Percentiles rank a stretch among this genome's conserved stretches.
Evolutionary conservation across 306 rosid species (phyloP).

Genomic region (Arachis hypogaea): DNA sequence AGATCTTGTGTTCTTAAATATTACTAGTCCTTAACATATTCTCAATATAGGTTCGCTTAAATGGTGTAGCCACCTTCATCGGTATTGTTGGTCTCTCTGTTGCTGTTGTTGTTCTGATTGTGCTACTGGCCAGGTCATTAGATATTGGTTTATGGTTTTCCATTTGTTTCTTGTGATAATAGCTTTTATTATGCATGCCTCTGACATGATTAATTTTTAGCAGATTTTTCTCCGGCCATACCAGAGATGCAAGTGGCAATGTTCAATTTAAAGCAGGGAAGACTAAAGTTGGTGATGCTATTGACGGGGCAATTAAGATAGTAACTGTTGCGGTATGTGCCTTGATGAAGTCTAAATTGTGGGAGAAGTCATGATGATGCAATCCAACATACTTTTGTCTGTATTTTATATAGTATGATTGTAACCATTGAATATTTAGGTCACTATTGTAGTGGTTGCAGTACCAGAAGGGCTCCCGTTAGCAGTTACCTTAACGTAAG

Average conservation of each 20-base stretch:
- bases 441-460: conserved; percentile 96
- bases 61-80: conserved; percentile 95
- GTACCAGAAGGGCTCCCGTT: conserved; percentile 99
- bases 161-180: conserved; percentile 8
- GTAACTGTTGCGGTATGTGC: conserved; percentile 89
- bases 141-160: conserved; percentile 28
- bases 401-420: conserved; percentile 20
- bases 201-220: conserved; percentile 32
- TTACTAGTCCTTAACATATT: conserved; percentile 25
- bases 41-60: conserved; percentile 81
- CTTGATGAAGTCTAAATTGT: neutral
- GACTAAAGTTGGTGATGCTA: conserved; percentile 72
- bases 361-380: conserved; percentile 24
- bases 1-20: neutral
- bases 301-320: conserved; percentile 90
- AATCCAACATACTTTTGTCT: neutral
- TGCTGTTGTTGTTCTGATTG: conserved; percentile 75
- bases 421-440: conserved; percentile 57
- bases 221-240: conserved; percentile 95
- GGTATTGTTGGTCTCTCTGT: conserved; percentile 94
- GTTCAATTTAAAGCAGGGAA: conserved; percentile 64
- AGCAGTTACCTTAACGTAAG: conserved; percentile 98
- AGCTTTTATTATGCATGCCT: conserved; percentile 29
- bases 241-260: conserved; percentile 50
- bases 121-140: conserved; percentile 76